Evolutionary conservation across 2,329 filamentous ascomycete species (phyloP).

Genomic region (Paecilomyces sp.): DNA sequence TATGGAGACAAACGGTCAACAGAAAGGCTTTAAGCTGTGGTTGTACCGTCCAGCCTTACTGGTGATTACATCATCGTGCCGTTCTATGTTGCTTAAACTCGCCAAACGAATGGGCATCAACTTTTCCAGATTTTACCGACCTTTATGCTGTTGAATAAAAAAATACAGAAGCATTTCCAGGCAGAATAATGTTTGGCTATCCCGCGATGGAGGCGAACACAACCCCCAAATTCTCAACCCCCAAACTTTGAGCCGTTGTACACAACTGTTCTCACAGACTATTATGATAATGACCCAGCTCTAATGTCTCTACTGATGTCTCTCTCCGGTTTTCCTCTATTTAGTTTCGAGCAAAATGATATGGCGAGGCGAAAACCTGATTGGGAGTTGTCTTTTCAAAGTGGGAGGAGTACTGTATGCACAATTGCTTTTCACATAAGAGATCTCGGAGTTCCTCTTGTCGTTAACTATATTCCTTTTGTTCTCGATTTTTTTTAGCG

Average conservation of each 20-base stretch:
- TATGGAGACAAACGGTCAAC: not conserved
- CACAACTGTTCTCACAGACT: not conserved
- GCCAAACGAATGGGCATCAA: not conserved
- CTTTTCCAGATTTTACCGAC: not conserved
- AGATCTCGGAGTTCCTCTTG: no score
- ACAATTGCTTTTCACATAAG: no score
- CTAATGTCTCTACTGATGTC: not conserved
- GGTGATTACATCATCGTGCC: not conserved
- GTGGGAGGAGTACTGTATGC: no score
- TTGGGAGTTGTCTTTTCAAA: no score
- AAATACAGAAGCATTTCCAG: not conserved
- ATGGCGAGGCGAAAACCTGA: no score
- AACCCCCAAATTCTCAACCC: not conserved
- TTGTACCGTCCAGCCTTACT: not conserved
- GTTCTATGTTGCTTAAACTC: not conserved
- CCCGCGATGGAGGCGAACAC: not conserved
- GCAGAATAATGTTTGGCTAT: not conserved
- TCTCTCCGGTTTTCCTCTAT: not conserved
- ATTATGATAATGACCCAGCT: not conserved
- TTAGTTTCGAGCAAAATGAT: not conserved
- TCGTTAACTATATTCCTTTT: no score
- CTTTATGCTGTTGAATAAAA: no score
- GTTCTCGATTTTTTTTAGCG: no score
- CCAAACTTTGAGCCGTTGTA: not conserved
- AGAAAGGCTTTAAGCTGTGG: not conserved